Evolutionary conservation across 805 yeast species (phyloP).

Genomic region (Debaryomyces maramus): DNA sequence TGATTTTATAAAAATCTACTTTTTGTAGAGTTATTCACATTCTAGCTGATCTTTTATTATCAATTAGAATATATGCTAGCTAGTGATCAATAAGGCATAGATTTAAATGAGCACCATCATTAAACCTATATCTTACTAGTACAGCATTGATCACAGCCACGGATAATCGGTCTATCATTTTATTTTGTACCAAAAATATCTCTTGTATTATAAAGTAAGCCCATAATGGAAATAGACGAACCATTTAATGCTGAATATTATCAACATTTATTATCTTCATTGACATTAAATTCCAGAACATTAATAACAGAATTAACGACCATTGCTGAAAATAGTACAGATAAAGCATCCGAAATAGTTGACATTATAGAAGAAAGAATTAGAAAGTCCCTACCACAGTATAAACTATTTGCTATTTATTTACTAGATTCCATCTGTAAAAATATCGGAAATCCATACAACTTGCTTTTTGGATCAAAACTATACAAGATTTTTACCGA

Average conservation of each 20-base stretch:
- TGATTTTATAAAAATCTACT: too few species aligned
- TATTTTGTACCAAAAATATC: background rate
- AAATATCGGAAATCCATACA: conserved; percentile 45
- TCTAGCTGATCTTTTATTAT: too few species aligned
- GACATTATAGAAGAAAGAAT: conserved; percentile 37
- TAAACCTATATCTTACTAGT: background rate
- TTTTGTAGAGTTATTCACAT: too few species aligned
- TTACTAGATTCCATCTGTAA: conserved; percentile 44
- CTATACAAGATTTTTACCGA: conserved; percentile 38
- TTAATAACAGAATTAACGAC: conserved; percentile 40
- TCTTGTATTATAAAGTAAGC: conserved; percentile 1
- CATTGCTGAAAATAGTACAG: conserved; percentile 34
- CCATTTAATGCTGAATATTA: conserved; percentile 28
- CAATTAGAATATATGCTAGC: background rate
- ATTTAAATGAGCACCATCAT: background rate
- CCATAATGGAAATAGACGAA: conserved; percentile 16
- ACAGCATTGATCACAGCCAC: background rate
- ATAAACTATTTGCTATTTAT: conserved; percentile 37
- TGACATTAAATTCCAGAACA: conserved; percentile 39
- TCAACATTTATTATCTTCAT: conserved; percentile 30
- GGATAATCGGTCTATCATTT: background rate
- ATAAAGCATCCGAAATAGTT: conserved; percentile 32
- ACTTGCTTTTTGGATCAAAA: conserved; percentile 34
- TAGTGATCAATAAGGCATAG: background rate
- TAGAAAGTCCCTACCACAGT: conserved; percentile 37